These are phyloP conservation scores for Cutaneotrichosporon mucoides DNA, from an alignment of 1,284 basidiomycete genomes.

Conservation along the genomic window DNA sequence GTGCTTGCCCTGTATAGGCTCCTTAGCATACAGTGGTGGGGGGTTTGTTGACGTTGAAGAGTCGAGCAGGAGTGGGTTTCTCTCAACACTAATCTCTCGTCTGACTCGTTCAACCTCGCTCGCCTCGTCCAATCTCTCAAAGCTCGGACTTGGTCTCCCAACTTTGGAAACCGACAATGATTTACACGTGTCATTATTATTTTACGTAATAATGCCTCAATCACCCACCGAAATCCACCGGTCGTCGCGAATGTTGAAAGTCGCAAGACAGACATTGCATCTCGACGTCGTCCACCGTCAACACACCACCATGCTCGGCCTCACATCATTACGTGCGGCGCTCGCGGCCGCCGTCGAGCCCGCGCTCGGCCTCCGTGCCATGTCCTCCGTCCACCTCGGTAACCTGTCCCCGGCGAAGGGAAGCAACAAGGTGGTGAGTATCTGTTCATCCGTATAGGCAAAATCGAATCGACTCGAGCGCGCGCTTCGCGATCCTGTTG, in stretches of 20 bases:
- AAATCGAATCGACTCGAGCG: not conserved
- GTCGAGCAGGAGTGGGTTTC: too few species aligned
- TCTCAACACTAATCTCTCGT: too few species aligned
- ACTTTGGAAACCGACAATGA: not conserved
- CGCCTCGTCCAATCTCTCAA: too few species aligned
- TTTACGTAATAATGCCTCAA: not conserved
- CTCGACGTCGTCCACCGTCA: not conserved
- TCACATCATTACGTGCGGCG: conserved; percentile 1
- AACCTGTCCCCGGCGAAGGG: conserved; percentile 39
- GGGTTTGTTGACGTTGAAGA: not conserved
- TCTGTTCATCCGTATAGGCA: conserved; percentile 5
- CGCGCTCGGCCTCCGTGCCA: conserved; percentile 19
- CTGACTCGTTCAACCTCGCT: too few species aligned
- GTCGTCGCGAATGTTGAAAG: conserved; percentile 1
- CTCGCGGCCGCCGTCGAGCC: conserved; percentile 12
- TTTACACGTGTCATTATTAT: not conserved
- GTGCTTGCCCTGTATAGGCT: conserved; percentile 1
- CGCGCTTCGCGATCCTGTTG: not conserved
- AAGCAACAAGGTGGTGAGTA: conserved; percentile 33
- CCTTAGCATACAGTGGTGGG: conserved; percentile 17
- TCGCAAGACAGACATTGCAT: not conserved
- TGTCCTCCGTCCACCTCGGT: conserved; percentile 32
- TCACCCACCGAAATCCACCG: not conserved
- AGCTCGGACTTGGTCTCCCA: not conserved
- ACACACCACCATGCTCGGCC: conserved; percentile 4